phyloP scores from a whole-genome alignment of 2,329 filamentous ascomycete species.

The Lecanosticta acicola region DNA sequence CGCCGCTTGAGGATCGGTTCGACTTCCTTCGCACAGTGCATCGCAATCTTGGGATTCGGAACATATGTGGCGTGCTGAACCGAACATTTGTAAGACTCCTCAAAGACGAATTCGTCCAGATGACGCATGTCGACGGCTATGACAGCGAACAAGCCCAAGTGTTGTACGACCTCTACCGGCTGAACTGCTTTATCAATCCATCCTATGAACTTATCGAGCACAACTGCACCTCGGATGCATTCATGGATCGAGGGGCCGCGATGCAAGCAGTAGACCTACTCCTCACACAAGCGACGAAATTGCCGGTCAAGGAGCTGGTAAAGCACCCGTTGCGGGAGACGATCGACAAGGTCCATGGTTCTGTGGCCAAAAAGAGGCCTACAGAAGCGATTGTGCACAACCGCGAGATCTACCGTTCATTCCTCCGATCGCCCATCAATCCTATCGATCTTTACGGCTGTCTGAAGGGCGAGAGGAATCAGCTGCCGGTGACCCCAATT shows the following conservation, averaged over 20 bases:
- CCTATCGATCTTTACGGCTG: slow-evolving; percentile 73
- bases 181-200: slow-evolving; percentile 52
- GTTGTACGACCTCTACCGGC: slow-evolving; percentile 73
- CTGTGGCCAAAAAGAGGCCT: slow-evolving; percentile 70
- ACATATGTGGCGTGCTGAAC: slow-evolving; percentile 77
- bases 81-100: slow-evolving; percentile 86
- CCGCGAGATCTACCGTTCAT: slow-evolving; percentile 72
- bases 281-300: slow-evolving; percentile 70
- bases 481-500: slow-evolving; percentile 62
- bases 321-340: slow-evolving; percentile 86
- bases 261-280: slow-evolving; percentile 79
- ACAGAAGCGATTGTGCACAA: slow-evolving; percentile 82
- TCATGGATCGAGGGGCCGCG: slow-evolving; percentile 73
- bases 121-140: slow-evolving; percentile 72
- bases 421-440: slow-evolving; percentile 76
- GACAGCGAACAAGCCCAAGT: slow-evolving; percentile 84
- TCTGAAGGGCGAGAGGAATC: slow-evolving; percentile 68
- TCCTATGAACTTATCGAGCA: slow-evolving; percentile 56
- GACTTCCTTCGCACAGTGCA: slow-evolving; percentile 78
- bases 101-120: slow-evolving; percentile 73
- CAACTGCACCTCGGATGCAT: slow-evolving; percentile 64
- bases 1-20: slow-evolving; percentile 65
- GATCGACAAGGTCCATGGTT: slow-evolving; percentile 88
- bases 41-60: slow-evolving; percentile 74
- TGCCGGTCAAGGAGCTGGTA: slow-evolving; percentile 83